Base-by-base conservation (phyloP, 2,329 filamentous ascomycete genomes). In the Mycocentrospora acerina region DNA sequence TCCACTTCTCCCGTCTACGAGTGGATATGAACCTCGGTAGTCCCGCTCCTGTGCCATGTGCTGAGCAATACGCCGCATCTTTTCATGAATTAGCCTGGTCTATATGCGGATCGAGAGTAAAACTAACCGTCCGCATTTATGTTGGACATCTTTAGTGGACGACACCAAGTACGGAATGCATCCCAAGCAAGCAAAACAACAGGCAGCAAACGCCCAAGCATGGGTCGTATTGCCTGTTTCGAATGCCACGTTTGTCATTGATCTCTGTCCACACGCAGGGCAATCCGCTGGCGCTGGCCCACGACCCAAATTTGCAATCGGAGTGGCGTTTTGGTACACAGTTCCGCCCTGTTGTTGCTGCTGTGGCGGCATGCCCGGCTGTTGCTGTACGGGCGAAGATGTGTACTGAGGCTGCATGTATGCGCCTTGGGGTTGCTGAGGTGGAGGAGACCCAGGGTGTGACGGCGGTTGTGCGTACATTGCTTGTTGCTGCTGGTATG, bases 161-260 rank as follows among this genome's bases (percentile, higher is more conserved):
- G 66, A 66, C 53, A 76, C 67, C 19, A 75, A 26, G 45, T 77
- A 77, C 0, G 74, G 73, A 30, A 77, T 68, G 47, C 73, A 77
- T 10, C 73, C 71, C 4, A 76, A 49, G 44, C 70, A 72, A 43
- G 55, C 54, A 36, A 67, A 57, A 40, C 60, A 66, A 60, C 74
- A 77, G 32, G 74, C 19, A 22, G 5, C 9, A 5, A 22, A 22
- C 19, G 19, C 5, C 19, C 19, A 22, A 9, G 19, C 5, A 22
- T 22, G 9, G 5, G 19, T 9, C 67, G 55, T 51, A 72, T 68
- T 72, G 8, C 70, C 70, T 17, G 51, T 59, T 52, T 66, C 53
- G 29, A 55, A 64, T 8, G 48, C 37, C 8, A 59, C 51, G 13
- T 51, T 64, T 2, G 70, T 73, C 62, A 72, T 57, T 2, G 57